Base-by-base conservation (phyloP, 2,329 filamentous ascomycete genomes). In the Thielaviopsis cerberus region DNA sequence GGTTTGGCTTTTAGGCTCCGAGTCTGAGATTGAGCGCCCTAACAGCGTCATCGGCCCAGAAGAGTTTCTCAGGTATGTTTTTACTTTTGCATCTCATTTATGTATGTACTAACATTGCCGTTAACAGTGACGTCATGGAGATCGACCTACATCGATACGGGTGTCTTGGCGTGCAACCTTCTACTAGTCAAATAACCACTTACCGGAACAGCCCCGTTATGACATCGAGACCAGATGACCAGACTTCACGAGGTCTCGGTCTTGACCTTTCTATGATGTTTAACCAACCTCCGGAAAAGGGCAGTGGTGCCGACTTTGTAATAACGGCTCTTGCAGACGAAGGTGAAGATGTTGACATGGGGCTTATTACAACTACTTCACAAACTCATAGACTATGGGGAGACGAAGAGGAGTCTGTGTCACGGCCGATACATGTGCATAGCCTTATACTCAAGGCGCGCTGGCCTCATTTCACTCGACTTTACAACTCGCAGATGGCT, bases 1-100 rank as follows among this genome's bases (percentile, higher is more conserved):
- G 67, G 92, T 89, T 7, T 98, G 92, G 90, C 75, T 98, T 24
- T 77, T 98, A n/a, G 92, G 92, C 8, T 96, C 89, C 65, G 86
- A 86, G 1, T 84, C 86, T 3, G 88, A 95, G 62, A 72, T 77
- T 20, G 74, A 78, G 6, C 81, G 82, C 53, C 84, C 84, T 45
- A 74, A 83, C 17, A 83, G 79, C 1, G 77, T 80, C 15, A 84
- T 82, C 59, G 81, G 81, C 3, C 83, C 89, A 59, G 91, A 95
- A 67, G 91, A 96, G 67, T 94, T 94, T 67, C 76, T 98, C 53
- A 94, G 72, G 71, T 73, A 63, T 63, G 67, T 54, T 26, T 5
- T 13, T 25, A 1, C 37, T 51, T 17, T 13, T 22, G 13, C 17
- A 30, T 34, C 4, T 15, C 13, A 3, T 11, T 17, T 22, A 17